Evolutionary conservation across 148 eudicot species (phyloP), one percentile per base, ranked within the genome.

Genomic region (Vaccinium vitisidaea): DNA sequence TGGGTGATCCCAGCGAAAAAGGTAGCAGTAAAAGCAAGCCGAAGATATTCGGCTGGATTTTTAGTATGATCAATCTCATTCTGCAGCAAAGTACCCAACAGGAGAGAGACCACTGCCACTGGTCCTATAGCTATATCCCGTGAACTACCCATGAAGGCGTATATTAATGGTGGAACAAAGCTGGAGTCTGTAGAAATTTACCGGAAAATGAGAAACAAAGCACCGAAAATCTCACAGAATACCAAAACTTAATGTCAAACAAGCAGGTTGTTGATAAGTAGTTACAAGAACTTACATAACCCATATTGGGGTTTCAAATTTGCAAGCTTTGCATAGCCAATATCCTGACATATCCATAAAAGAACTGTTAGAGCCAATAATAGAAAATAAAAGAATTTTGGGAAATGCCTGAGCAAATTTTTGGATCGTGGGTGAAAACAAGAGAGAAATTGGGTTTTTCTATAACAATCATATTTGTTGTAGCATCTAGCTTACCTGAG

Each of bases 91-190:
- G 93, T 88, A 14, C 93, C 92, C 11, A 94, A 76, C 70, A 94
- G 85, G 5, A 94, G 91, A 46, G 95, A 94, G 25, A 93, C 95
- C 36, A 94, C 94, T 59, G 98, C 94, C 52, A 94, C 98, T 0
- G 98, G 98, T 74, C 98, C 98, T 36, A 94, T 94, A 50, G 95
- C 98, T n/a, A 94, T 93, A 86, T 94, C 98, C 86, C 94, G 88
- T 16, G 95, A 94, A 61, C 98, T 93, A 73, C 95, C 95, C 95
- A 94, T 94, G 78, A 92, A 86, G 52, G 94, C 93, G 80, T 94
- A 94, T 27, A 94, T 75, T 27, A 94, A 52, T 48, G 98, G 98
- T 4, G 98, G 98, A 61, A 94, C 93, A 82, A 93, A 90, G 88
- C 98, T 93, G 11, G 94, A 87, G 83, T 94, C 98, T 94, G 88